Evolutionary conservation across 345 rosid species (phyloP).

Genomic region (Odontarrhena argentea): DNA sequence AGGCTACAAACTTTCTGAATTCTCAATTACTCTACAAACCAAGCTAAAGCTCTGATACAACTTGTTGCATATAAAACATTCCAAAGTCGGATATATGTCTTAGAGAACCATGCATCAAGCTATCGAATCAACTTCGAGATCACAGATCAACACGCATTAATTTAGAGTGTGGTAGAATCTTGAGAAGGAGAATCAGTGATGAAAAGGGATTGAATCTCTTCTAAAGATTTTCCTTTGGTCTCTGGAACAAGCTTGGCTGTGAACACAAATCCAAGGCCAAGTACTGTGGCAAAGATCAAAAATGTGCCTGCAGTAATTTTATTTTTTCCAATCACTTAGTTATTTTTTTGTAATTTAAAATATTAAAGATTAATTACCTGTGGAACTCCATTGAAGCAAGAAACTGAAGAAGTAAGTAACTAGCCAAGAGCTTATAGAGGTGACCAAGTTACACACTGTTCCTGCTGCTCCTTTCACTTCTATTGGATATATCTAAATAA

Average conservation of each 20-base stretch:
- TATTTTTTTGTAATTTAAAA: too few relatives aligned
- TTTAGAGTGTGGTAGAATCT: conserved; percentile 10
- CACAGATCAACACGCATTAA: too few relatives aligned
- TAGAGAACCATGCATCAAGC: too few relatives aligned
- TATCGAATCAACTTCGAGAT: too few relatives aligned
- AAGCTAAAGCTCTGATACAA: too few relatives aligned
- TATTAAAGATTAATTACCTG: conserved; percentile 37
- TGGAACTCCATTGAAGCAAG: conserved; percentile 58
- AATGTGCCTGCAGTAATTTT: conserved; percentile 44
- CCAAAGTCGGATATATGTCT: too few relatives aligned
- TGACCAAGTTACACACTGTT: conserved; percentile 50
- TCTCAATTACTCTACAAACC: too few relatives aligned
- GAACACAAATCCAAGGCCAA: conserved; percentile 43
- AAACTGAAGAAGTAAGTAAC: conserved; percentile 51
- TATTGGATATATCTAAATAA: conserved; percentile 39
- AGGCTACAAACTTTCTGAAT: too few relatives aligned
- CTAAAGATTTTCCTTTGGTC: conserved; percentile 56
- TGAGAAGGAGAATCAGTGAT: conserved; percentile 9
- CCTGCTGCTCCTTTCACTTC: conserved; percentile 62
- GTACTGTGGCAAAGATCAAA: conserved; percentile 42
- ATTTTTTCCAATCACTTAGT: not conserved
- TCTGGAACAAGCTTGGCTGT: conserved; percentile 53
- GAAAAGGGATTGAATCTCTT: conserved; percentile 51
- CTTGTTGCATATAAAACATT: too few relatives aligned
- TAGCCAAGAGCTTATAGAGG: conserved; percentile 55